These are phyloP conservation scores for Trichoderma reesei DNA, from an alignment of 495 filamentous ascomycete genomes.

Conservation along the genomic window DNA sequence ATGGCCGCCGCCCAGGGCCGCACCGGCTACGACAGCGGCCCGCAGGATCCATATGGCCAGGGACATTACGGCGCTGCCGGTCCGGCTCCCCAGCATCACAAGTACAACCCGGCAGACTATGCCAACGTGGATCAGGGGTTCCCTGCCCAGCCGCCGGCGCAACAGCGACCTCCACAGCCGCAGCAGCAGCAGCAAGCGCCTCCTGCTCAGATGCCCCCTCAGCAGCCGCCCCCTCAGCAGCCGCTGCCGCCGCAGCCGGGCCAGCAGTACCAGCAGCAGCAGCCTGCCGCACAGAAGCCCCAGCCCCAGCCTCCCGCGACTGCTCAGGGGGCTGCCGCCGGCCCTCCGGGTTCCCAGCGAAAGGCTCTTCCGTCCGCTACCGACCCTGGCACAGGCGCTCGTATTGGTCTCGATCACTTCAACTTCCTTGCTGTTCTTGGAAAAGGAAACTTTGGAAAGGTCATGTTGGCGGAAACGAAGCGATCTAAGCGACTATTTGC, in stretches of 20 bases:
- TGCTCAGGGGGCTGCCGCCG: slow-evolving; percentile 30
- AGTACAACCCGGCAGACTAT: slow-evolving; percentile 67
- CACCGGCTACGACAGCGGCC: slow-evolving; percentile 11
- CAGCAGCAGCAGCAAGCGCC: slow-evolving; percentile 19
- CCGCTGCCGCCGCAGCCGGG: slow-evolving; percentile 21
- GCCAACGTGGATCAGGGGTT: slow-evolving; percentile 45
- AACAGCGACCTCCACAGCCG: slow-evolving; percentile 22
- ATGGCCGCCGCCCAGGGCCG: slow-evolving; percentile 30
- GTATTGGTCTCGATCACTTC: slow-evolving; percentile 96
- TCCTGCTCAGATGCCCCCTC: slow-evolving; percentile 15
- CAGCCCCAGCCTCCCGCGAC: slow-evolving; percentile 30
- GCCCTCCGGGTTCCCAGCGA: slow-evolving; percentile 31
- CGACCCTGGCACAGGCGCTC: slow-evolving; percentile 55
- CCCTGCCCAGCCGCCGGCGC: slow-evolving; percentile 24
- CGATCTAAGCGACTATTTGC: slow-evolving; percentile 83
- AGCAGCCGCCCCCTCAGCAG: slow-evolving; percentile 31
- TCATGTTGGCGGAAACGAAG: slow-evolving; percentile 99
- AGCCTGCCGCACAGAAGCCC: slow-evolving; percentile 16
- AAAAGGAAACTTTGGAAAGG: slow-evolving; percentile 99
- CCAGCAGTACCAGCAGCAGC: slow-evolving; percentile 21
- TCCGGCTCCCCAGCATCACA: slow-evolving; percentile 41
- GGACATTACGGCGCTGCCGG: slow-evolving; percentile 16
- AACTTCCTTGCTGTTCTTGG: slow-evolving; percentile 98
- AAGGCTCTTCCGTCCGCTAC: slow-evolving; percentile 48
- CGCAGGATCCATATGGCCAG: slow-evolving; percentile 32